Evolutionary conservation across 139 green algal species (phyloP), one percentile per base, ranked within the genome.

Genomic region (Bryopsis sp.): DNA sequence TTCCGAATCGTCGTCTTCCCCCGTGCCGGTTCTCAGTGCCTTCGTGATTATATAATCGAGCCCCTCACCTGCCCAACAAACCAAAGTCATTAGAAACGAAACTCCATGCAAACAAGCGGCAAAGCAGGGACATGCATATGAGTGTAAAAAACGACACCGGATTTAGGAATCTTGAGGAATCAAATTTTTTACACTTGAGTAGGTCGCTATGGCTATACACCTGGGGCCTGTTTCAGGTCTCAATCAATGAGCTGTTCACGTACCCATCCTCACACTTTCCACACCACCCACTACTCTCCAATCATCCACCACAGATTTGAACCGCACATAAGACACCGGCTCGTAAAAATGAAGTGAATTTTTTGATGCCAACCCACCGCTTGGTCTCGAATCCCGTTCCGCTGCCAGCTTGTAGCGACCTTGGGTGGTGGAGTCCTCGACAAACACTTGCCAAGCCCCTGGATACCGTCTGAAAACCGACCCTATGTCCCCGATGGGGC

Each of bases 391-490:
- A 32, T 34, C 28, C 28, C 57, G 29, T 36, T 73, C 73, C 11
- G 46, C 37, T 2, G 37, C 65, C 31, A 62, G 1, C 32, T 26
- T 39, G 37, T 74, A 88, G 72, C 77, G 70, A 24, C 78, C 77
- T 2, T 63, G 78, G 62, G 73, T 58, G 22, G 74, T 63, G 35
- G 67, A 32, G 62, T 91, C 82, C 58, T 85, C 74, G 6, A 88
- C 46, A 67, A 86, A 91, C 0, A 88, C 74, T 79, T 94, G 79
- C 91, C 90, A 97, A 59, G 75, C 71, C 36, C 73, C 84, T 2
- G 92, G 92, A 72, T 89, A 98, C 34, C 81, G 48, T 22, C 88
- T 71, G 74, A 88, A 93, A 8, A 93, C 79, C 24, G 76, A 83
- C 68, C 85, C 88, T 2, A 88, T 68, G 26, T 86, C 81, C 2